Conservation (phyloP, 768 basidiomycete species). For the Pholiota microspora region DNA sequence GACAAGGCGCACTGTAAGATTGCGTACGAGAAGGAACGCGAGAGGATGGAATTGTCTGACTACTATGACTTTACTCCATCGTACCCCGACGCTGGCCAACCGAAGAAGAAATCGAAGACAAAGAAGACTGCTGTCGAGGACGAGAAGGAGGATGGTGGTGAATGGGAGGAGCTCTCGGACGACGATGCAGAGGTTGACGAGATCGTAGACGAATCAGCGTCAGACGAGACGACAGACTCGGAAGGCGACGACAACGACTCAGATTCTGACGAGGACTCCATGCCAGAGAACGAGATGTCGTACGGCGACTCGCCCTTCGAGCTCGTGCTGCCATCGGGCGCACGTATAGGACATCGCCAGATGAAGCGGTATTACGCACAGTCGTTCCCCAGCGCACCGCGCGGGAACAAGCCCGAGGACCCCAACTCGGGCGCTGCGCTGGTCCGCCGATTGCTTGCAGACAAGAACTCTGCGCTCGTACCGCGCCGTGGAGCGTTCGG, state of each 20-base stretch:
- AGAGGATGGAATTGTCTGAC: constrained; percentile 86
- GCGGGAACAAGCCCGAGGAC: constrained; percentile 47
- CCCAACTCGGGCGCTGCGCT: constrained; percentile 73
- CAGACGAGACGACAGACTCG: constrained; percentile 16
- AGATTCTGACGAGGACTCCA: constrained; percentile 31
- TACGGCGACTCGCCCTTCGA: constrained; percentile 84
- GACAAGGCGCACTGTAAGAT: constrained; percentile 98
- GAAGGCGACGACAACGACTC: constrained; percentile 1
- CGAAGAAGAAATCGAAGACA: constrained; percentile 21
- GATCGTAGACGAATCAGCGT: constrained; percentile 26
- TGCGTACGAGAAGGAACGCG: constrained; percentile 78
- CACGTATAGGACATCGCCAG: constrained; percentile 87
- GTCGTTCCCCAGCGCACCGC: constrained; percentile 52
- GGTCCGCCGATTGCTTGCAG: constrained; percentile 73
- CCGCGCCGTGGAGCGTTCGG: constrained; percentile 85
- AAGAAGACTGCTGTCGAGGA: constrained; percentile 38
- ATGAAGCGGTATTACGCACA: constrained; percentile 87
- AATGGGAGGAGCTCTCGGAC: constrained; percentile 44
- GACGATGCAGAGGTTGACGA: constrained; percentile 43
- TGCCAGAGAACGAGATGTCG: constrained; percentile 55
- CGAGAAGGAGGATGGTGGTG: constrained; percentile 43
- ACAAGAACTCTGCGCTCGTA: constrained; percentile 83
- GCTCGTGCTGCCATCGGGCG: constrained; percentile 90
- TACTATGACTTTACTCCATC: constrained; percentile 89
- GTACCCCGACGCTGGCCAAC: constrained; percentile 54